Evolutionary conservation across 345 rosid genomes (phyloP).

Genomic region (Triadica sebifera): DNA sequence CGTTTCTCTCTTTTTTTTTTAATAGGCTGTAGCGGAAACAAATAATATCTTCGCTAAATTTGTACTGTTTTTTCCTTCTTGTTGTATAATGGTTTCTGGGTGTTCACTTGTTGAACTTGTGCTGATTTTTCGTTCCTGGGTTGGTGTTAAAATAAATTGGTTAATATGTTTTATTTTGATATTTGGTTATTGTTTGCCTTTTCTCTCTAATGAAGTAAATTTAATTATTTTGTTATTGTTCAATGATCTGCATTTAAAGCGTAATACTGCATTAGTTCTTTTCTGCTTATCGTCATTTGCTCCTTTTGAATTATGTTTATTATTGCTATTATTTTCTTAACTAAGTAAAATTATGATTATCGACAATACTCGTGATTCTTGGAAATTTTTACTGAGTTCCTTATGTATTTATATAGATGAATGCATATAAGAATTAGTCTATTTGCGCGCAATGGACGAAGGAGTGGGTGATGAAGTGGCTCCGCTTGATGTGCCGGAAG

Average conservation of each 20-base stretch:
- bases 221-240: conserved; percentile 2
- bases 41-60: background rate
- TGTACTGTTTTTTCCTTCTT: background rate
- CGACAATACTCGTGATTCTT: background rate
- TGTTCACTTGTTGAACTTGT: conserved; percentile 9
- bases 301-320: conserved; percentile 10
- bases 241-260: background rate
- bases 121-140: conserved; percentile 7
- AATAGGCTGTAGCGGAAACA: background rate
- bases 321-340: background rate
- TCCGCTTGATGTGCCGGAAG: conserved; percentile 40
- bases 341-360: background rate
- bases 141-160: conserved; percentile 7
- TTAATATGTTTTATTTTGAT: background rate
- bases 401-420: conserved; percentile 6
- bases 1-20: background rate
- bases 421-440: conserved; percentile 20
- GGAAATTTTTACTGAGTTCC: conserved; percentile 6
- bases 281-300: background rate
- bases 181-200: background rate
- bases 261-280: background rate
- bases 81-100: background rate
- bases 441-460: conserved; percentile 59
- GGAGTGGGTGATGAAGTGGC: conserved; percentile 57
- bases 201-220: background rate